phyloP scores from a whole-genome alignment of 257 asterid genomes.

The Solanum sitiens region DNA sequence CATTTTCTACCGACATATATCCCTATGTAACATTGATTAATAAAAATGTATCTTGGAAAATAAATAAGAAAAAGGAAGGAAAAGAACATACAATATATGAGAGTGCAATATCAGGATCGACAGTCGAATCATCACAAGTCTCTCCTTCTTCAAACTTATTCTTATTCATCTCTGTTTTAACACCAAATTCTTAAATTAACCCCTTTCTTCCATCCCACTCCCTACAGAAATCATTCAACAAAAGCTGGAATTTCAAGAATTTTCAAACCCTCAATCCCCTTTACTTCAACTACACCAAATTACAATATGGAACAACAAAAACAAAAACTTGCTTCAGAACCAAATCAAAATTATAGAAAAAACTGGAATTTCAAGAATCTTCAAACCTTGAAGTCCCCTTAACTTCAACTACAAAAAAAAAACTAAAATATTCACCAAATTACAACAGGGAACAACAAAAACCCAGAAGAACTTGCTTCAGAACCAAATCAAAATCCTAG shows the following conservation, averaged over 20 bases:
- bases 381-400: neutral
- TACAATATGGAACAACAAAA: neutral
- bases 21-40: neutral
- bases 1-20: neutral
- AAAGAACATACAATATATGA: neutral
- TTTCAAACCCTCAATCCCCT: neutral
- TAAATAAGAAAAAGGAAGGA: neutral
- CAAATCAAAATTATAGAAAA: neutral
- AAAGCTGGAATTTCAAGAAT: neutral
- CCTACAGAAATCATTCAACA: neutral
- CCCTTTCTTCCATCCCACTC: neutral
- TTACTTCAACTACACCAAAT: neutral
- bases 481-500: neutral
- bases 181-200: neutral
- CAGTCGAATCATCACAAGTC: neutral
- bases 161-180: neutral
- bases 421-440: neutral
- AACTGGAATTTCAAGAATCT: neutral
- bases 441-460: neutral
- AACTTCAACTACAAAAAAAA: neutral
- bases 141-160: conserved; percentile 1
- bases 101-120: conserved; percentile 8
- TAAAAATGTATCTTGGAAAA: neutral
- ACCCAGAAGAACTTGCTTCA: neutral
- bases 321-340: neutral